Base-by-base conservation (phyloP, 1,284 basidiomycete species). In the Phellinidium pouzarii region DNA sequence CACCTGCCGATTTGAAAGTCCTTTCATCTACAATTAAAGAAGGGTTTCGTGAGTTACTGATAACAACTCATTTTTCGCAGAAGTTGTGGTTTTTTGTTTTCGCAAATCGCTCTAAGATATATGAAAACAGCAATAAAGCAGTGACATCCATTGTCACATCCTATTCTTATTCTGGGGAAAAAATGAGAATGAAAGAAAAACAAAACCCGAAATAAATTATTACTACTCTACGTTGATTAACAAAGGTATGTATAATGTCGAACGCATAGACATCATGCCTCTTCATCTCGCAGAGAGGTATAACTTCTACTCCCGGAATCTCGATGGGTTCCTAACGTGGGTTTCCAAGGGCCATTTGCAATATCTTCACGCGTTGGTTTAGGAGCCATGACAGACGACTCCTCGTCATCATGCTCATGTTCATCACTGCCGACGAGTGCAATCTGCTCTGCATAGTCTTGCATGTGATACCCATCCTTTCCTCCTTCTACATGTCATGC, bases 331-430 rank as follows among this genome's bases (percentile, higher is more conserved):
- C 26, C 11, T 3, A 34, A n/a, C 19, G 26, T 51, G 19, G 23
- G 23, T 29, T 50, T 55, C 49, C 49, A 51, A 29, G 40, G 8
- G 14, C 38, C 44, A 36, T 45, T 48, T 17, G 26, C 31, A 38
- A 26, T 38, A 14, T 41, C 27, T 41, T 52, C 54, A 11, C 34
- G 45, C 12, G 50, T 49, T 22, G 23, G 19, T 44, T 52, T 56
- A 23, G 46, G 50, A 17, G 42, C 54, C n/a, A 49, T 51, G 5
- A 36, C 38, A 12, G n/a, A n/a, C n/a, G n/a, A n/a, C n/a, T 56
- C 50, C 23, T 56, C 50, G 19, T 56, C 54, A 14, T 56, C 54
- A n/a, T 50, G 29, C 19, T 52, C 54, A 23, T 52, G 50, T 29
- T 56, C 54, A 11, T 46, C 54, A 23, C 46, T 44, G 11, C 45